A percentile compares a stretch with the other conserved stretches of the same genome.
Conservation (phyloP, 148 eudicot species). For the Rhododendron molle region DNA sequence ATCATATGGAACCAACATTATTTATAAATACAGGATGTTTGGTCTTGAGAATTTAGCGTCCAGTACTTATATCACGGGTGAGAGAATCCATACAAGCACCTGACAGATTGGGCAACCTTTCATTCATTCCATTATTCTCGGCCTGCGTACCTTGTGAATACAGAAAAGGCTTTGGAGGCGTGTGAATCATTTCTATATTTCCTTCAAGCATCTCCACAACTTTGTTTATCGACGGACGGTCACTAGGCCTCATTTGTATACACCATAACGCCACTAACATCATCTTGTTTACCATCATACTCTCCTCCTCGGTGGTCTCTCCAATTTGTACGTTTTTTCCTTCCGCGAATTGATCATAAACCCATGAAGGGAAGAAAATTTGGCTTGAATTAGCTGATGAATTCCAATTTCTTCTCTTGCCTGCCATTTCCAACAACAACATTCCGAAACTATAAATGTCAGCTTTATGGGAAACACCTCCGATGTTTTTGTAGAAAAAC, state of each 20-base stretch:
- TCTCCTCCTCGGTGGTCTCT: background rate
- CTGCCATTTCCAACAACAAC: no score
- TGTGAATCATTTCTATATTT: background rate
- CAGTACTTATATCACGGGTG: background rate
- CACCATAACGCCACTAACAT: background rate
- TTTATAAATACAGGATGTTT: no score
- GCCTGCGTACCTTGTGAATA: background rate
- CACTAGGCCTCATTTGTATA: no score
- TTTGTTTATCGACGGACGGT: background rate
- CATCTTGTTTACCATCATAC: background rate
- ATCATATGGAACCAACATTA: no score
- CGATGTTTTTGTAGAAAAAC: no score
- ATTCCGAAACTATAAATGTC: no score
- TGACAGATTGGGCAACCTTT: background rate
- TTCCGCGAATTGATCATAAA: background rate
- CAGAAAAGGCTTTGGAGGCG: constrained; percentile 6
- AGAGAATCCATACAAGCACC: background rate
- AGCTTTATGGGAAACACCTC: no score
- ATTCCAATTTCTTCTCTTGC: no score
- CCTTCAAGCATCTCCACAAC: constrained; percentile 5
- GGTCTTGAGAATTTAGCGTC: no score
- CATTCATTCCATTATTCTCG: background rate
- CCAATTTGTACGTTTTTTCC: background rate
- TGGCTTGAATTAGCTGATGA: no score
- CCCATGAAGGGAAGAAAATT: no score